Evolutionary conservation across 768 basidiomycete species (phyloP).

Genomic region (Grammothele lineata): DNA sequence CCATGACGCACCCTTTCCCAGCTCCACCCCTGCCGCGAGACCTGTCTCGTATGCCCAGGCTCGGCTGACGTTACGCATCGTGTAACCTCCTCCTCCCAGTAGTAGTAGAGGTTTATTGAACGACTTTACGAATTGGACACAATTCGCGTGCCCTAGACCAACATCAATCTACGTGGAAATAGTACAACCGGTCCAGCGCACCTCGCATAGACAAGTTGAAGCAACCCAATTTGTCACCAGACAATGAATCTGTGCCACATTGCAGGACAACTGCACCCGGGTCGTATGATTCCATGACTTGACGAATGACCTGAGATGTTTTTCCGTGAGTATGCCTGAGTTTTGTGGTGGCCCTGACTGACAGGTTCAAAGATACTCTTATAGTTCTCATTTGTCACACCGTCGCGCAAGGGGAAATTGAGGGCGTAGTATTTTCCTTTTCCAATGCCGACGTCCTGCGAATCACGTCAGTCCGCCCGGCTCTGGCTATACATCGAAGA

Average conservation of each 20-base stretch:
- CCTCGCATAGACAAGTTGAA: slow-evolving; percentile 96
- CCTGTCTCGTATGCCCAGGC: slow-evolving; percentile 99
- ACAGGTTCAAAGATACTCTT: slow-evolving; percentile 95
- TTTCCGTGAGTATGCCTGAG: no score
- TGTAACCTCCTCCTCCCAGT: slow-evolving; percentile 96
- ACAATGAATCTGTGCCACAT: slow-evolving; percentile 95
- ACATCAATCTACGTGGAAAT: no score
- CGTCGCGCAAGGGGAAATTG: slow-evolving; percentile 94
- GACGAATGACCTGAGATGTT: slow-evolving; percentile 68
- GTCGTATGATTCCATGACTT: slow-evolving; percentile 92
- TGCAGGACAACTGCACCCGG: slow-evolving; percentile 95
- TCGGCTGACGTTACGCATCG: slow-evolving; percentile 95
- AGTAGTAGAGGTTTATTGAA: slow-evolving; percentile 93
- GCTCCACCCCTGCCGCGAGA: slow-evolving; percentile 93
- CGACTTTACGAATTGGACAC: slow-evolving; percentile 94
- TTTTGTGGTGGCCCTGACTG: no score
- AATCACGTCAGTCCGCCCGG: neutral
- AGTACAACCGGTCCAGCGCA: no score
- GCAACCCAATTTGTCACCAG: slow-evolving; percentile 93
- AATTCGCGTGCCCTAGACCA: slow-evolving; percentile 84
- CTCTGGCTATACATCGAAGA: neutral
- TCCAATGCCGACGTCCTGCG: slow-evolving; percentile 84
- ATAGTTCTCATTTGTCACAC: slow-evolving; percentile 93
- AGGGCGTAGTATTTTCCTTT: slow-evolving; percentile 93
- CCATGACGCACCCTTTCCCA: slow-evolving; percentile 71